These are phyloP conservation scores for Naganishia antarctica DNA, from an alignment of 768 basidiomycete genomes.

Conservation along the genomic window DNA sequence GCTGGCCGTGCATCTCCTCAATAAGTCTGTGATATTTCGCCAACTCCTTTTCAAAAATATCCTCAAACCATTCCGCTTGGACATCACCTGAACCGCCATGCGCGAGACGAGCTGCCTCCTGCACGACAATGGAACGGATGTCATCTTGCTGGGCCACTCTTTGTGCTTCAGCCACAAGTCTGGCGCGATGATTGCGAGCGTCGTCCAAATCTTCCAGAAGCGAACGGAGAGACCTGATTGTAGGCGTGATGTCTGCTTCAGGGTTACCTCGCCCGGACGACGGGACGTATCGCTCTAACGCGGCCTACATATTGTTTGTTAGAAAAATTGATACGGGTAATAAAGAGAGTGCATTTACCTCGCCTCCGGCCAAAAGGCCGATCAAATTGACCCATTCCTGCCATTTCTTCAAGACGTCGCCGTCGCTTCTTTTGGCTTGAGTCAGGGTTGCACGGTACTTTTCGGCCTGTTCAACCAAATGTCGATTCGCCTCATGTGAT, in stretches of 20 bases:
- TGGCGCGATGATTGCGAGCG: constrained; percentile 59
- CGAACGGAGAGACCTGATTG: constrained; percentile 48
- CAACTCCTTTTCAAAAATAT: constrained; percentile 70
- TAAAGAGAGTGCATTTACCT: constrained; percentile 48
- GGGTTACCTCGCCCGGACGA: constrained; percentile 53
- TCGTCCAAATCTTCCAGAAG: constrained; percentile 75
- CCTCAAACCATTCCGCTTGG: constrained; percentile 81
- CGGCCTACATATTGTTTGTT: background rate
- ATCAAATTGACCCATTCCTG: constrained; percentile 77
- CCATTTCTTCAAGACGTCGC: constrained; percentile 74
- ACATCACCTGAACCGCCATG: constrained; percentile 57
- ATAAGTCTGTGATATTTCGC: constrained; percentile 71
- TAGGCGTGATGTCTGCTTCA: constrained; percentile 34
- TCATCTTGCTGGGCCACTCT: constrained; percentile 65
- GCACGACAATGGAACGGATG: constrained; percentile 64
- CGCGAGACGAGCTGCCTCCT: constrained; percentile 63
- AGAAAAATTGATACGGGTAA: too few relatives aligned
- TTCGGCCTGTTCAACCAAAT: constrained; percentile 65
- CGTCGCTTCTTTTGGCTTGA: constrained; percentile 71
- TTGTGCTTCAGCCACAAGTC: constrained; percentile 63
- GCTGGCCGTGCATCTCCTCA: constrained; percentile 58
- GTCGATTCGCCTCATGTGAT: constrained; percentile 73
- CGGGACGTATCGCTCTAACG: constrained; percentile 41
- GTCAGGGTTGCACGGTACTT: constrained; percentile 68
- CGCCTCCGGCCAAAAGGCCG: constrained; percentile 64